These are phyloP conservation scores for Gossypium longicalyx DNA, from an alignment of 345 rosid species.

Conservation along the genomic window DNA sequence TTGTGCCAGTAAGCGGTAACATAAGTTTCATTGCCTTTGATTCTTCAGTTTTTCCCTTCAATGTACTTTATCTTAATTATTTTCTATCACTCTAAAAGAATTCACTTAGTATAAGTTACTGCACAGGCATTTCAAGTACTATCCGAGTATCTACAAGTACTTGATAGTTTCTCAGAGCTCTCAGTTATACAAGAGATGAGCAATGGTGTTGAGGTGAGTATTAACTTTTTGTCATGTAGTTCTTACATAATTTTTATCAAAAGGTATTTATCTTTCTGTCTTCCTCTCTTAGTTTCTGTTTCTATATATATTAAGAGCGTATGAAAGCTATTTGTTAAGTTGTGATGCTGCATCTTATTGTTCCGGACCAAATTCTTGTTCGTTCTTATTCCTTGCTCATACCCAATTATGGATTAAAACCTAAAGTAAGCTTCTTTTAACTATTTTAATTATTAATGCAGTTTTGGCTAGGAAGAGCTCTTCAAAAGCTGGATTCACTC, in stretches of 20 bases:
- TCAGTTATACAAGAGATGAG: conserved; percentile 91
- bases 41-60: neutral
- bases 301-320: neutral
- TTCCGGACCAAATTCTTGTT: neutral
- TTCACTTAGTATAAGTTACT: conserved; percentile 22
- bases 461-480: conserved; percentile 99
- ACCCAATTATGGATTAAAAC: neutral
- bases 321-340: neutral
- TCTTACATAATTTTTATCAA: neutral
- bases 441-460: conserved; percentile 33
- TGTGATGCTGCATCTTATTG: neutral
- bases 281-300: neutral
- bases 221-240: neutral
- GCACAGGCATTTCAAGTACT: conserved; percentile 93
- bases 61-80: conserved; percentile 10
- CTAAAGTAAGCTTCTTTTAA: conserved; percentile 19
- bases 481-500: conserved; percentile 90
- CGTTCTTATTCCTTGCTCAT: conserved; percentile 5
- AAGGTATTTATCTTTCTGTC: neutral
- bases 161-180: conserved; percentile 84
- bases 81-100: neutral
- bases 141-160: conserved; percentile 91
- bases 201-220: conserved; percentile 86
- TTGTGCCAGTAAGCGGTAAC: neutral
- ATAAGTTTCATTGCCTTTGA: neutral